Base-by-base conservation (phyloP, 179 eudicot species). In the Beta macrorhiza region DNA sequence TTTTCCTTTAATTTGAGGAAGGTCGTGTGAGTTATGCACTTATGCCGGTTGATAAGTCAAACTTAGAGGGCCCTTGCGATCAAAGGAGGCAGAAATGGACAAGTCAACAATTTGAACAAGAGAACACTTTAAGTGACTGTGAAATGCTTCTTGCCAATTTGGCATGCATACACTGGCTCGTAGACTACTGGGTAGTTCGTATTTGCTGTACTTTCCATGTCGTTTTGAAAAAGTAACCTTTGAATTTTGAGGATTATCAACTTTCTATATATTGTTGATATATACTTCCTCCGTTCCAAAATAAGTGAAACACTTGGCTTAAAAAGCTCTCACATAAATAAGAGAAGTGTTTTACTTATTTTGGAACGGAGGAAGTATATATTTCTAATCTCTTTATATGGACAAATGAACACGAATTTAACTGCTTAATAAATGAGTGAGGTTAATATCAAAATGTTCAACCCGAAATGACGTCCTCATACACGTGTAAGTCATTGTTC, bases 41-140 rank as follows among this genome's bases (percentile, higher is more conserved):
- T 64, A 29, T 29, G 32, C 32, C 32, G 32, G 45, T 44, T 76
- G 17, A 17, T 65, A 65, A 57, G 65, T 72, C 65, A 78, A 78
- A 22, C 29, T 15, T 29, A 49, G 62, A 42, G 44, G 63, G 67
- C 71, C 62, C 32, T 22, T 51, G 20, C 57, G 8, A 78, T 10
- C 9, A 15, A 78, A 70, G 72, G 42, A 53, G 69, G 25, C 80
- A 22, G 9, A 77, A 65, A 77, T 42, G 14, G 71, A 57, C 71
- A 56, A 78, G 59, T 78, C 55, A 64, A 51, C 44, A 67, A 53
- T 78, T 62, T 78, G 63, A 78, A 78, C 73, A 78, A 52, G 7
- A 49, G 17, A 42, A 65, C 45, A 37, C 62, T 78, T 77, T 67
- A 69, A 44, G 53, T 69, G 29, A 69, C 52, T 22, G 12, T 37